Conservation (phyloP, 306 rosid genomes). For the Cicer chorassanicum region DNA sequence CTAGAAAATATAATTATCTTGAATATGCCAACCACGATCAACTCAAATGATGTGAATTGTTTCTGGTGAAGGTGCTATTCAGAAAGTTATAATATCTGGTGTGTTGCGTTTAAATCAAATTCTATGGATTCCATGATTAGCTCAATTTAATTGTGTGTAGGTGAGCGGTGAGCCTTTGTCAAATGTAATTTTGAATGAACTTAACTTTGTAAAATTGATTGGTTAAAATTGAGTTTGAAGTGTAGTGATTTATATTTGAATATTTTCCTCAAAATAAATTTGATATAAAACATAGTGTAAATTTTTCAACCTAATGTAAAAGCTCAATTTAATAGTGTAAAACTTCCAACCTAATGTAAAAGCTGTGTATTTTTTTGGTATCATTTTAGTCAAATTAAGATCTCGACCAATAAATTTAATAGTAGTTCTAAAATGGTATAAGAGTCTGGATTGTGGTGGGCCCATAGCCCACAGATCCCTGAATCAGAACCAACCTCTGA, state of each 20-base stretch:
- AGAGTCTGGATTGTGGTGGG: background rate
- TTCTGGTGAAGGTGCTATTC: slow-evolving; percentile 18
- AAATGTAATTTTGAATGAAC: background rate
- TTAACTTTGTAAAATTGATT: background rate
- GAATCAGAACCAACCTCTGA: background rate
- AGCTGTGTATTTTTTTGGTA: background rate
- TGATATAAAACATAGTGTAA: background rate
- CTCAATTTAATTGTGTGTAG: slow-evolving; percentile 7
- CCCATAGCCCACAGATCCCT: background rate
- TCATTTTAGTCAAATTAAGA: background rate
- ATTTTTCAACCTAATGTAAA: background rate
- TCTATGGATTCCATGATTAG: slow-evolving; percentile 4
- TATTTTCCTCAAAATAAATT: background rate
- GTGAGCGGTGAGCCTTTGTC: background rate
- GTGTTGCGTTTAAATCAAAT: slow-evolving; percentile 15
- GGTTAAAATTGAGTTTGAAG: background rate
- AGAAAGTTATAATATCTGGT: slow-evolving; percentile 6
- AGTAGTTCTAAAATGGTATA: background rate
- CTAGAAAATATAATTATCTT: slow-evolving; percentile 17
- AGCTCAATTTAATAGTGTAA: background rate
- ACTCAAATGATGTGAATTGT: background rate
- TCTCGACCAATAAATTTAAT: background rate
- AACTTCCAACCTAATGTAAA: background rate
- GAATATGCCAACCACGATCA: slow-evolving; percentile 32
- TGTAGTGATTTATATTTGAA: background rate